Evolutionary conservation across 2,329 filamentous ascomycete genomes (phyloP).

Genomic region (Venturia asperata): DNA sequence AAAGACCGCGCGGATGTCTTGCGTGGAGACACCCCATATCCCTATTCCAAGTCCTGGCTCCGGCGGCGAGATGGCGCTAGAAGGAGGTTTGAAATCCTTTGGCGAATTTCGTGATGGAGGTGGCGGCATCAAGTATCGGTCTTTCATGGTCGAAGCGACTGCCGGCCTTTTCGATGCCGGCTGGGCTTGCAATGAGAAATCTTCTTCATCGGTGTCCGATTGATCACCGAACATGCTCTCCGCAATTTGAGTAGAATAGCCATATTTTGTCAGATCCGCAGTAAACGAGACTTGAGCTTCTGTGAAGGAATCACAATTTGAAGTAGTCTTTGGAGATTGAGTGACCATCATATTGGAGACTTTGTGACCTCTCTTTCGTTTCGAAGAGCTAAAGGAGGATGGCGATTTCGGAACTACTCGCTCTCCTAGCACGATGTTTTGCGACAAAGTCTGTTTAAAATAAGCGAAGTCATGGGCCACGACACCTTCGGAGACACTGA

Average conservation of each 20-base stretch:
- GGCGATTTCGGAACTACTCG: slow-evolving; percentile 2
- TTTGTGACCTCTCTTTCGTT: slow-evolving; percentile 1
- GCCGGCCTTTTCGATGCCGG: not conserved
- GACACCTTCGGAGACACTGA: slow-evolving; percentile 5
- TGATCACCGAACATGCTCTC: not conserved
- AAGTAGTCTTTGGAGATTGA: slow-evolving; percentile 11
- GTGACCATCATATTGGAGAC: not conserved
- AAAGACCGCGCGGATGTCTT: not conserved
- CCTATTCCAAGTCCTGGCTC: not conserved
- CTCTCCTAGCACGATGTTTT: not conserved
- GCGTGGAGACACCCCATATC: slow-evolving; percentile 5
- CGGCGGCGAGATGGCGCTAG: no score
- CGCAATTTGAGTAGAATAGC: slow-evolving; percentile 12
- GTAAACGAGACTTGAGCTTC: slow-evolving; percentile 13
- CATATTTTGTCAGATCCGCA: slow-evolving; percentile 1
- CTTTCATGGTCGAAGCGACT: not conserved
- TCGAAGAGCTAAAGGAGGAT: not conserved
- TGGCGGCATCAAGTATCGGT: slow-evolving; percentile 13
- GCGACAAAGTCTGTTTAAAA: not conserved
- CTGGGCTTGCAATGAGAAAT: slow-evolving; percentile 3
- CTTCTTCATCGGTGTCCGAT: slow-evolving; percentile 14
- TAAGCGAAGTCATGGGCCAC: slow-evolving; percentile 15
- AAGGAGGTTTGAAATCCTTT: slow-evolving; percentile 10
- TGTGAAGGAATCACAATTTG: not conserved
- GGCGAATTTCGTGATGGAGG: slow-evolving; percentile 2